phyloP scores from a whole-genome alignment of 306 rosid genomes.

The Cicer judaicum region DNA sequence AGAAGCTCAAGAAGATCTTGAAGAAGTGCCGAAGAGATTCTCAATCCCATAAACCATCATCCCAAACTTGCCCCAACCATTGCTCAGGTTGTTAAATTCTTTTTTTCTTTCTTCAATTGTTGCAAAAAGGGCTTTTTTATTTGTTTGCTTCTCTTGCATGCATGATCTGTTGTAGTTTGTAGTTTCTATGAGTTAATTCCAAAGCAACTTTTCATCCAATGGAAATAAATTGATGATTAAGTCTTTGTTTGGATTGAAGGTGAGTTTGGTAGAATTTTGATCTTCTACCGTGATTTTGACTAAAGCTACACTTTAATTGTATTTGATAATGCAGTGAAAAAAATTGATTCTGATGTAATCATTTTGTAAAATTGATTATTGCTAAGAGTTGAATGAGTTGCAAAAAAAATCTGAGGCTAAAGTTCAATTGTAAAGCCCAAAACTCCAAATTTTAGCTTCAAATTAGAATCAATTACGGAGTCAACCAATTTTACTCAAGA shows the following conservation, averaged over 20 bases:
- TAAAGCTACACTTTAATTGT: too few species aligned
- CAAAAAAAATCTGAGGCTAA: too few species aligned
- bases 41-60: slow-evolving; percentile 47
- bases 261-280: too few species aligned
- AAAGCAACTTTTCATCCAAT: background rate
- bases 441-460: too few species aligned
- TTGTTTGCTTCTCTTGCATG: slow-evolving; percentile 4
- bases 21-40: slow-evolving; percentile 67
- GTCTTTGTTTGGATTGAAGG: background rate
- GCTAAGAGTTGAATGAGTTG: too few species aligned
- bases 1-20: slow-evolving; percentile 87
- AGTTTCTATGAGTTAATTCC: background rate
- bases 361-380: too few species aligned
- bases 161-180: slow-evolving; percentile 8
- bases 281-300: too few species aligned
- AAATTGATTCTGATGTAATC: too few species aligned
- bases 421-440: too few species aligned
- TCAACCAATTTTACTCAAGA: too few species aligned
- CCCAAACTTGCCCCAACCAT: slow-evolving; percentile 61
- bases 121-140: background rate
- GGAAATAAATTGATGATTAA: background rate
- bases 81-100: slow-evolving; percentile 64
- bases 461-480: too few species aligned
- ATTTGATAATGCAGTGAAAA: too few species aligned
- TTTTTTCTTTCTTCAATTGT: background rate